phyloP scores from a whole-genome alignment of 139 green algal genomes.

The Volvox africanus region DNA sequence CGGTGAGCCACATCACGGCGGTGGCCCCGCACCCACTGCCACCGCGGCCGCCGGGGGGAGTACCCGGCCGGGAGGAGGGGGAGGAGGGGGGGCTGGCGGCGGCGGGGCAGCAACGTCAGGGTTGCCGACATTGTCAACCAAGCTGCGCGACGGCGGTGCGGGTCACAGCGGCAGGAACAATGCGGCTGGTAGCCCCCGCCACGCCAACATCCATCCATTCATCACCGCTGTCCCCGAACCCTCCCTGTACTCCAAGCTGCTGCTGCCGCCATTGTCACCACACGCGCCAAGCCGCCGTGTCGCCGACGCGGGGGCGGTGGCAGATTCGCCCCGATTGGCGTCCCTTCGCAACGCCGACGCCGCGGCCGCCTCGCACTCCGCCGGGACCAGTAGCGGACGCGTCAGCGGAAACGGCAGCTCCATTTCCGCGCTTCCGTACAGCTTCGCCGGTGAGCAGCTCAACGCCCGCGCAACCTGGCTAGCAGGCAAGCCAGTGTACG shows the following conservation, averaged over 20 bases:
- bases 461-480: constrained; percentile 48
- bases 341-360: neutral
- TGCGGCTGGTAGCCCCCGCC: neutral
- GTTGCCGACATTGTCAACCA: neutral
- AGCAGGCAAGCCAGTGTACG: constrained; percentile 31
- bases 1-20: neutral
- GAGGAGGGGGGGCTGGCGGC: too few relatives aligned
- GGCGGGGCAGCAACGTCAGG: neutral
- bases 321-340: neutral
- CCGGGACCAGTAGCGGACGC: too few relatives aligned
- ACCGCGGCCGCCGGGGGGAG: neutral
- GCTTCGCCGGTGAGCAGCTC: constrained; percentile 21
- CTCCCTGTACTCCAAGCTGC: constrained; percentile 35
- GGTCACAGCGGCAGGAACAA: neutral
- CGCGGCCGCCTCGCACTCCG: too few relatives aligned
- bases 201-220: neutral
- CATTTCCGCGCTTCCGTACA: neutral
- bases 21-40: neutral
- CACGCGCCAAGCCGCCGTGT: neutral
- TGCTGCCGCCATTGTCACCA: constrained; percentile 29
- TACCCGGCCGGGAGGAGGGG: too few relatives aligned
- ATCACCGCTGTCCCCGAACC: neutral
- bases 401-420: neutral
- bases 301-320: neutral
- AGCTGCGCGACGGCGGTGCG: neutral